Evolutionary conservation across 148 eudicot species (phyloP), one percentile per base, ranked within the genome.

Genomic region (Persicaria maculosa): DNA sequence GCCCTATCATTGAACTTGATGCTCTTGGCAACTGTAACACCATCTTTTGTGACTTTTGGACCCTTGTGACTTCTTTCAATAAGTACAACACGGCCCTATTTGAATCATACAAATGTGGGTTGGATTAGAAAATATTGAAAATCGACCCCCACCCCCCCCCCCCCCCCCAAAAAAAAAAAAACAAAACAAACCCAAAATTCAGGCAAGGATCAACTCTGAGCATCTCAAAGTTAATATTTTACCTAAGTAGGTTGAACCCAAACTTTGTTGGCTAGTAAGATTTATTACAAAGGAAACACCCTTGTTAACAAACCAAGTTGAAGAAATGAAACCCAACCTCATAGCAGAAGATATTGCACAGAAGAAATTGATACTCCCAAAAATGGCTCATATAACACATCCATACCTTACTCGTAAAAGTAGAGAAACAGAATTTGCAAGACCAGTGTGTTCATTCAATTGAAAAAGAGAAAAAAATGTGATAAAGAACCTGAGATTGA

Each of bases 1-100:
- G 84, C 84, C 81, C 87, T 88, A 20, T 95, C 84, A 43, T 77
- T 77, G 81, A 95, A 95, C 52, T 75, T 83, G 65, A 92, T 88
- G 85, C 97, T 90, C 87, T 90, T 92, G 81, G 99, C 99, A 48
- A 95, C 99, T 61, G 99, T 95, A 31, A 92, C 99, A 57, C 99
- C 99, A 74, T 95, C 99, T 84, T 95, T 95, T 43, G 99, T 95
- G 58, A 95, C 91, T 83, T 89, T 92, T 19, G 97, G 97, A 68
- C 52, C 78, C 79, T 84, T 88, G 47, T 74, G 82, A 50, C 75
- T 81, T 82, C 89, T 83, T 80, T 95, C 93, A 67, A 95, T 89
- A 74, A 95, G 82, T 44, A 92, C 99, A 76, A 74, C 86, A 54
- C 97, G 91, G 36, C 97, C 99, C 99, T 95, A 77, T 52, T 74